Percentiles rank a stretch among this genome's conserved stretches.
Evolutionary conservation across 2,329 filamentous ascomycete genomes (phyloP).

Genomic region (Pseudogymnoascus sp.): DNA sequence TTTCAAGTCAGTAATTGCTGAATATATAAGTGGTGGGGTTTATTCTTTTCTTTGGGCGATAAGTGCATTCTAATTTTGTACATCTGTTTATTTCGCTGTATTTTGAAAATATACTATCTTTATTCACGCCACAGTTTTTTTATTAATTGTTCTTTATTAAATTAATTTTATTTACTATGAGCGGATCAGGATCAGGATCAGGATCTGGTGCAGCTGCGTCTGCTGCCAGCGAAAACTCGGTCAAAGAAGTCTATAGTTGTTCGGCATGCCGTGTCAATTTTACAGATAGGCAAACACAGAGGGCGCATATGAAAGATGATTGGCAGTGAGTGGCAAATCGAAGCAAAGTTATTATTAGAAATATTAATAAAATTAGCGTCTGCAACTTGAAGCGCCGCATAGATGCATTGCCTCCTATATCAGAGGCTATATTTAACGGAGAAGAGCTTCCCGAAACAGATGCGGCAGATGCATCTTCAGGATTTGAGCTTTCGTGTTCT

Average conservation of each 20-base stretch:
- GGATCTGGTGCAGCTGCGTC: background rate
- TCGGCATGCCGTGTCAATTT: background rate
- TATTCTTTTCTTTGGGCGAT: background rate
- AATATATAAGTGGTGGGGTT: background rate
- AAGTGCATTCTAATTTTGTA: background rate
- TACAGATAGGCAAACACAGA: background rate
- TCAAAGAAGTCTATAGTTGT: background rate
- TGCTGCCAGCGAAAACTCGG: background rate
- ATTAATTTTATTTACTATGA: background rate
- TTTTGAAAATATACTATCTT: background rate
- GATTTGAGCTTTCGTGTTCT: background rate
- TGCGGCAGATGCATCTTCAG: background rate
- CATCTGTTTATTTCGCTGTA: background rate
- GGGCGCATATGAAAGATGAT: background rate
- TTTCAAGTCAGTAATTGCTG: background rate
- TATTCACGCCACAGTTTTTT: background rate
- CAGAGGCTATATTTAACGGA: background rate
- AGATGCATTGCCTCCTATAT: background rate
- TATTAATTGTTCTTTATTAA: background rate
- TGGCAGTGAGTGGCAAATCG: slow-evolving; percentile 3
- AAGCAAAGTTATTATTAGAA: background rate
- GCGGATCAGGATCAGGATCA: background rate
- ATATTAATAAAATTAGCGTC: background rate
- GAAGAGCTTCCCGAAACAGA: background rate
- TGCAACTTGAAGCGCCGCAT: background rate